Base-by-base conservation (phyloP, 2,329 filamentous ascomycete genomes). In the Xylaria sp. region DNA sequence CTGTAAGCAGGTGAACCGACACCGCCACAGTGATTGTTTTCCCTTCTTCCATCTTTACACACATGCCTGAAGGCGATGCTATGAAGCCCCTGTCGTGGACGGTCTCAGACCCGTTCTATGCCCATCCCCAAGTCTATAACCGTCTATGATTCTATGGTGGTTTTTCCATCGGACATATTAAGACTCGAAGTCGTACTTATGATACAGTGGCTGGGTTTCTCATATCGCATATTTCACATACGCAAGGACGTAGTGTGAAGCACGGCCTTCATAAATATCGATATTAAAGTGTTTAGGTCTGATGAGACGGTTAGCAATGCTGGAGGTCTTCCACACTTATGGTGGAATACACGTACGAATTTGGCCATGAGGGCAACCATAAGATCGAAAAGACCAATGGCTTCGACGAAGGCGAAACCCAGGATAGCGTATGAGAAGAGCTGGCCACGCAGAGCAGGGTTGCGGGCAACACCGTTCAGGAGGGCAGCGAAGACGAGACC, bases 351-450 rank as follows among this genome's bases (percentile, higher is more conserved):
- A 89, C 87, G 78, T 88, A 93, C 90, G 86, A 92, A 93, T 88
- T 94, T 94, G 91, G 91, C 92, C 91, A 94, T 94, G 87, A 94
- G 92, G 86, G 91, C 91, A 93, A 94, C 89, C 91, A 94, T 94
- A 81, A 93, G 90, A 81, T 93, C 91, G 90, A 93, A 93, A 81
- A 93, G 90, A 91, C 91, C 91, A 78, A 93, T 93, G 86, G 93
- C 93, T 84, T 96, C 93, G 84, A 94, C 93, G 91, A 96, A 96
- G 82, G 93, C 93, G 87, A 96, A 96, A 87, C 93, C 93, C 81
- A 96, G 87, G 92, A 96, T 95, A 89, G 93, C 93, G 86, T 96
- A 95, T 77, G 92, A 93, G 92, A 96, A 97, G 81, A 97, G 93
- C 90, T 97, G 93, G 83, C 93, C 93, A 87, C 93, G 91, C 86